phyloP scores from a whole-genome alignment of 2,329 filamentous ascomycete genomes.

The Claviceps humidiphila region DNA sequence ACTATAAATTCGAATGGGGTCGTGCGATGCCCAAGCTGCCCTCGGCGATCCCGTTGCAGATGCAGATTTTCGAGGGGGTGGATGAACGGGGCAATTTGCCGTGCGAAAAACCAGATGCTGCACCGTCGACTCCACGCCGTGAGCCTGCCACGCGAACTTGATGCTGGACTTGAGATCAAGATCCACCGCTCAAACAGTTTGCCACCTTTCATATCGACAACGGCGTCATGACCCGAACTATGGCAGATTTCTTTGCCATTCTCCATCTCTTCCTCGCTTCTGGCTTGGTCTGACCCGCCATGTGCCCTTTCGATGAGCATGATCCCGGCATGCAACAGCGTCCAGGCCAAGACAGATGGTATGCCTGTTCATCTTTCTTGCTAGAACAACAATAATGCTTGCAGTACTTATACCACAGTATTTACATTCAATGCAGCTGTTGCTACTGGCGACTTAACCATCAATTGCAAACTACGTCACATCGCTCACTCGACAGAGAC shows the following conservation, averaged over 20 bases:
- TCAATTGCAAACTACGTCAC: no score
- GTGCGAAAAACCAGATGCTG: not conserved
- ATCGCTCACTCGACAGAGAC: no score
- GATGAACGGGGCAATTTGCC: constrained; percentile 16
- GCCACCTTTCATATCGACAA: constrained; percentile 55
- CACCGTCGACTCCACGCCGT: not conserved
- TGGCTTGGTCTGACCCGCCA: constrained; percentile 67
- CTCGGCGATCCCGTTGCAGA: constrained; percentile 19
- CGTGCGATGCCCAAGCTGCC: constrained; percentile 13
- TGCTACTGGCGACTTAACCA: no score
- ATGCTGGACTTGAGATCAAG: constrained; percentile 63
- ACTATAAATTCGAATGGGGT: constrained; percentile 35
- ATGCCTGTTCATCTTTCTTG: no score
- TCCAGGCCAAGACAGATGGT: no score
- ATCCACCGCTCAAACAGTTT: constrained; percentile 71
- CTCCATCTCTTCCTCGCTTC: constrained; percentile 39
- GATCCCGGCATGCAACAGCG: no score
- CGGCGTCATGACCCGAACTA: constrained; percentile 13
- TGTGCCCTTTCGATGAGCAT: constrained; percentile 55
- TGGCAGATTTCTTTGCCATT: no score
- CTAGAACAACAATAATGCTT: no score
- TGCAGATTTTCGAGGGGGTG: constrained; percentile 36
- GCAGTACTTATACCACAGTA: no score
- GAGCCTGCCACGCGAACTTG: constrained; percentile 39
- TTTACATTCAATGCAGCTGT: no score